Evolutionary conservation across 1,284 basidiomycete species (phyloP).

Genomic region (Boletus chippewaensis): DNA sequence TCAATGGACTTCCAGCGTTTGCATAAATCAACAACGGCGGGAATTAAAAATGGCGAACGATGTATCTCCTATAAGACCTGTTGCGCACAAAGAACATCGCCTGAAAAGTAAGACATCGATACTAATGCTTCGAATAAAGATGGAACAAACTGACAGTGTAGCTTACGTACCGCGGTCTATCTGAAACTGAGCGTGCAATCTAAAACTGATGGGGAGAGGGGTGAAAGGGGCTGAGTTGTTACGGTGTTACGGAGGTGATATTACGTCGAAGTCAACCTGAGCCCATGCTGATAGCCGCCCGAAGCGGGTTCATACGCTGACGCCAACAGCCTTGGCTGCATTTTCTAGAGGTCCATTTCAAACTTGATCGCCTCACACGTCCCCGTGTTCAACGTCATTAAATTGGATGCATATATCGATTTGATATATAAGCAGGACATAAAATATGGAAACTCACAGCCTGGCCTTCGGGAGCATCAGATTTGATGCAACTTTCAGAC

Average conservation of each 20-base stretch:
- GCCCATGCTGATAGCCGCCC: background rate
- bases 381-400: background rate
- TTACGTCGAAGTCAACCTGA: background rate
- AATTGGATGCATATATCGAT: background rate
- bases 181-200: no score
- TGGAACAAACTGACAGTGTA: no score
- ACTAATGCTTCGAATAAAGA: background rate
- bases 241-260: background rate
- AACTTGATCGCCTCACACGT: background rate
- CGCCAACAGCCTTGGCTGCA: background rate
- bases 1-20: background rate
- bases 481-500: conserved; percentile 36
- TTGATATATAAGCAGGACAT: background rate
- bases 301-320: background rate
- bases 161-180: no score
- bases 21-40: background rate
- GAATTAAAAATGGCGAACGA: background rate
- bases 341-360: background rate
- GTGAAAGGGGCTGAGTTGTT: no score
- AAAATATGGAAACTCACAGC: conserved; percentile 31
- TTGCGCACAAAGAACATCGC: background rate
- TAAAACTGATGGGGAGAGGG: no score
- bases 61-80: background rate
- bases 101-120: background rate
- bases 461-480: conserved; percentile 37